phyloP scores from a whole-genome alignment of 169 alveolate species.

The Amoebophrya sp. region DNA sequence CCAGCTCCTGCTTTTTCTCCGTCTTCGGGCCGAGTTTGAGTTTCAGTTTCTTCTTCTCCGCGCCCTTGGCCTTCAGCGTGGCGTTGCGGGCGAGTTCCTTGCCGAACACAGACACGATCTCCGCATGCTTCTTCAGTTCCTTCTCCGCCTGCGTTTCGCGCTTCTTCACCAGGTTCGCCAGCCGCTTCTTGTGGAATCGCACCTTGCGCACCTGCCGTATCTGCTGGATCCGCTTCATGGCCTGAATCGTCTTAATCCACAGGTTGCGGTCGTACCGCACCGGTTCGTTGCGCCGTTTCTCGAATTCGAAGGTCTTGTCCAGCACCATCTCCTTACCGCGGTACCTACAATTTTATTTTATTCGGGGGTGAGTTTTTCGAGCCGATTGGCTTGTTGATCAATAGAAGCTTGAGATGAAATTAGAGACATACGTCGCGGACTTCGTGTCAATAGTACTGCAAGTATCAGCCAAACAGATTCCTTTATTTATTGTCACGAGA shows the following conservation, averaged over 20 bases:
- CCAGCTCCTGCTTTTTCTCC: too few species aligned
- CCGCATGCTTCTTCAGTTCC: neutral
- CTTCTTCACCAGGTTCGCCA: slow-evolving; percentile 29
- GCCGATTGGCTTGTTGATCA: too few species aligned
- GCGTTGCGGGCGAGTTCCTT: neutral
- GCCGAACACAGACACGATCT: neutral
- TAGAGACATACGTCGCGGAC: too few species aligned
- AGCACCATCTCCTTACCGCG: slow-evolving; percentile 89
- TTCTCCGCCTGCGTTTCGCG: neutral
- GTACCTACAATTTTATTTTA: too few species aligned
- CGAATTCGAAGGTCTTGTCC: slow-evolving; percentile 92
- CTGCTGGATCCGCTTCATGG: slow-evolving; percentile 87
- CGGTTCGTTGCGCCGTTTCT: slow-evolving; percentile 91
- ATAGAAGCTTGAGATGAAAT: too few species aligned
- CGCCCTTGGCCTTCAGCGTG: neutral
- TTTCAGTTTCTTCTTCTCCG: neutral
- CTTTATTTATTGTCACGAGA: neutral
- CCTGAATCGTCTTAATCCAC: slow-evolving; percentile 89
- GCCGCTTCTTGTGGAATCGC: slow-evolving; percentile 42
- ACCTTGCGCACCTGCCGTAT: slow-evolving; percentile 60
- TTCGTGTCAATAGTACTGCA: too few species aligned
- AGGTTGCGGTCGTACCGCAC: slow-evolving; percentile 87
- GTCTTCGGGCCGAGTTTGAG: too few species aligned
- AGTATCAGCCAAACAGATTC: too few species aligned
- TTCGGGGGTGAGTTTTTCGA: too few species aligned